Conservation (phyloP, 2,329 filamentous ascomycete species). For the Trichoderma koningiopsis region DNA sequence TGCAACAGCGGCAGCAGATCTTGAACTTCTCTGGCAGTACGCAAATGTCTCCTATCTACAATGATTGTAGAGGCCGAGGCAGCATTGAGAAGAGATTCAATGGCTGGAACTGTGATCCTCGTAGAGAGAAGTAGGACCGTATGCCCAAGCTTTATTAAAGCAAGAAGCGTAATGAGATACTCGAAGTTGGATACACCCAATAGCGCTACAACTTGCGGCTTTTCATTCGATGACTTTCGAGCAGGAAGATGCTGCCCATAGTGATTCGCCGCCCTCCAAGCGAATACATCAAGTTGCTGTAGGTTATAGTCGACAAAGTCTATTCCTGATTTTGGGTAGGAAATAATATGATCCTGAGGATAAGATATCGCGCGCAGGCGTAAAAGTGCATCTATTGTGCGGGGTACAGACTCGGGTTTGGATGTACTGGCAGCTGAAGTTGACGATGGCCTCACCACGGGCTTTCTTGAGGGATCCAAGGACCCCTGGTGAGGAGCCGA, state of each 20-base stretch:
- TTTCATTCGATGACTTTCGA: background rate
- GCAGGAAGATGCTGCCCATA: background rate
- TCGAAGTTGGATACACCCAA: slow-evolving; percentile 11
- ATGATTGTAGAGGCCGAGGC: slow-evolving; percentile 13
- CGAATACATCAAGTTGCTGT: slow-evolving; percentile 10
- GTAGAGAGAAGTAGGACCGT: slow-evolving; percentile 8
- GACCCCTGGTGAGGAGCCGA: background rate
- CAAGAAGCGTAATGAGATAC: slow-evolving; percentile 16
- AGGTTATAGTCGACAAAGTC: slow-evolving; percentile 5
- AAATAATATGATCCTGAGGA: slow-evolving; percentile 10
- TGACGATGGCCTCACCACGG: background rate
- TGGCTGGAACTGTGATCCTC: slow-evolving; percentile 5
- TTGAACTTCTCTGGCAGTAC: background rate
- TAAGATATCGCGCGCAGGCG: background rate
- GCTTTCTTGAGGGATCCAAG: background rate
- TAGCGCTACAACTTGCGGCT: slow-evolving; percentile 7
- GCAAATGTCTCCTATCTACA: background rate
- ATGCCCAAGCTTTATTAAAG: slow-evolving; percentile 14
- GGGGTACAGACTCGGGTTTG: background rate
- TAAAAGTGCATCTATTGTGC: slow-evolving; percentile 9
- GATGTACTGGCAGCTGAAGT: background rate
- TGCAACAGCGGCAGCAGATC: background rate
- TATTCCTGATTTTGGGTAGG: slow-evolving; percentile 5
- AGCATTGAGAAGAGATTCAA: slow-evolving; percentile 14
- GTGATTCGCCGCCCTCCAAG: slow-evolving; percentile 9